Conservation (phyloP, 345 rosid genomes). For the Eucalyptus brandiana region DNA sequence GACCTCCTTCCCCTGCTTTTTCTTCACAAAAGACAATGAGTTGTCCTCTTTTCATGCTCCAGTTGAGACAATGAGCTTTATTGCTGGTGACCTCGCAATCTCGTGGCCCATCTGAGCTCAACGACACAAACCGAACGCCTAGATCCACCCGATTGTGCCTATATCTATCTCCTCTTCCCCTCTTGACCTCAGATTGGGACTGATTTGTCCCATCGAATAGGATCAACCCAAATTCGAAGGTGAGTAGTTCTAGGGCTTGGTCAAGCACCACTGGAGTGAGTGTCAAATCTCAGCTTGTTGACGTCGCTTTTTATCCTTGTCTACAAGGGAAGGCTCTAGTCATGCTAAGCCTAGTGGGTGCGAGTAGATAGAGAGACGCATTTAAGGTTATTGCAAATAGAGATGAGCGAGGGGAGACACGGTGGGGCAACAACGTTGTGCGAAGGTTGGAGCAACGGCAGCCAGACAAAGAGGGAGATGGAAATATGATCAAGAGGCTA, state of each 20-base stretch:
- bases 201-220: background rate
- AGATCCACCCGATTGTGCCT: background rate
- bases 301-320: too few relatives aligned
- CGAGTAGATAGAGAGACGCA: too few relatives aligned
- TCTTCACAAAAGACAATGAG: background rate
- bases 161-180: background rate
- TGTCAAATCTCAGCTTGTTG: background rate
- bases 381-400: too few relatives aligned
- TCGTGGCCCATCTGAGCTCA: background rate
- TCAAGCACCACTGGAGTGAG: background rate
- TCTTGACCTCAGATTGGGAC: background rate
- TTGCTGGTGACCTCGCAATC: background rate
- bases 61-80: background rate
- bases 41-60: background rate
- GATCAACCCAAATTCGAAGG: background rate
- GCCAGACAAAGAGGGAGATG: too few relatives aligned
- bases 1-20: background rate
- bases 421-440: too few relatives aligned
- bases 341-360: too few relatives aligned
- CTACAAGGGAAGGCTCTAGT: too few relatives aligned
- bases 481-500: too few relatives aligned
- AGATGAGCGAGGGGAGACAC: too few relatives aligned
- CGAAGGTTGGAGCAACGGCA: rapidly evolving
- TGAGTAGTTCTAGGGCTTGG: background rate
- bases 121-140: too few relatives aligned